Base-by-base conservation (phyloP, 768 basidiomycete genomes). In the Amanita rubescens region DNA sequence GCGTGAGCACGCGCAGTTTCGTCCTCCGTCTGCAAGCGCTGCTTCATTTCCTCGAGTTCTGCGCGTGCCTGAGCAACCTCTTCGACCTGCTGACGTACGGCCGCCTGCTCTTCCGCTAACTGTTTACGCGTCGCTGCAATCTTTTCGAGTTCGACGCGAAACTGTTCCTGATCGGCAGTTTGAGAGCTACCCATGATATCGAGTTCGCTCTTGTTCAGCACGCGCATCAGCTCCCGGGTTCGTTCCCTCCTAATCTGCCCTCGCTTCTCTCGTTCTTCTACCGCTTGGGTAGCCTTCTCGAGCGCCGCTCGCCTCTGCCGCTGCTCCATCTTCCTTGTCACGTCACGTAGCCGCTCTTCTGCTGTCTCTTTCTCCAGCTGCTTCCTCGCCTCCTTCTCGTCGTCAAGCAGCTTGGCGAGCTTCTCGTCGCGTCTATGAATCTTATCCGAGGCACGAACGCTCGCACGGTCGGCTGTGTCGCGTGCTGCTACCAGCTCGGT, bases 241-340 rank as follows among this genome's bases (percentile, higher is more conserved):
- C 44, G 52, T 35, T 53, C 34, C 24, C 43, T 44, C 52, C 43
- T 44, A 10, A 53, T 35, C 43, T 53, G 33, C n/a, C 52, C 52
- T 27, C 35, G 33, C 14, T 53, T 53, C 17, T 20, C 25, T 32
- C 38, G 41, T 11, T 53, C 35, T 22, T 45, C 43, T 17, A 53
- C 43, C 19, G 12, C 39, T 17, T 38, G 43, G 24, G 22, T 10
- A 9, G 43, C 52, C 43, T 45, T 46, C 34, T 53, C 34, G 17
- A 53, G 45, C 33, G 4, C 33, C 32, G 43, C 44, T 11, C 15
- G 32, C 43, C 27, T 37, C 25, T 42, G 43, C 43, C 43, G 19
- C 19, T 35, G 43, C 43, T 53, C 52, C 34, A 46, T 9, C 44
- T 20, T 46, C 33, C 43, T 35, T 15, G 24, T 35, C 52, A 45